phyloP scores from a whole-genome alignment of 768 basidiomycete species.

The Termitomyces heimii region DNA sequence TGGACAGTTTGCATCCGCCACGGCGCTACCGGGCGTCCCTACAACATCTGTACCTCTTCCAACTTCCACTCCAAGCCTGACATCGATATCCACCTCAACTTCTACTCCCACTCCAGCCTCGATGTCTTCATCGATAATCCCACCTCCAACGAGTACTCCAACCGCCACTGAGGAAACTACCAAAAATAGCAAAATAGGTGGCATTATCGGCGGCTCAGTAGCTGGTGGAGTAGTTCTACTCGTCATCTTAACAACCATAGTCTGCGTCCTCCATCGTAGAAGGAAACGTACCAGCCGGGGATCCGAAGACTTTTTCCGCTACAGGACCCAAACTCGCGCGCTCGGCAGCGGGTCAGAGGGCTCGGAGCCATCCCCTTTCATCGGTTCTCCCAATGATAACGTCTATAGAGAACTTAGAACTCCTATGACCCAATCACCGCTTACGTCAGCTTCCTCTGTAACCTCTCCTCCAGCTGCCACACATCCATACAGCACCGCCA shows the following conservation, averaged over 20 bases:
- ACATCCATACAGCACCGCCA: background rate
- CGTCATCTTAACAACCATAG: conserved; percentile 1
- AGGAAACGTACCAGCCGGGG: conserved; percentile 4
- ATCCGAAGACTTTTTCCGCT: conserved; percentile 13
- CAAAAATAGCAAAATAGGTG: background rate
- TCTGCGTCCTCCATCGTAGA: conserved; percentile 5
- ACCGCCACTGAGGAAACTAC: background rate
- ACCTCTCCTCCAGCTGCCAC: background rate
- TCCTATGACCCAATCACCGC: background rate
- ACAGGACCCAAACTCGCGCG: conserved; percentile 7
- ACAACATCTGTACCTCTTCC: background rate
- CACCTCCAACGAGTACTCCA: conserved; percentile 2
- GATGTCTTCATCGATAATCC: background rate
- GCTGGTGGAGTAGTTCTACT: conserved; percentile 14
- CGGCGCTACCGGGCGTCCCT: conserved; percentile 3
- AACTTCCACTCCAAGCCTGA: background rate
- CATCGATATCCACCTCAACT: conserved; percentile 1
- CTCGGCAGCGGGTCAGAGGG: background rate
- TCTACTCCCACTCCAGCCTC: background rate
- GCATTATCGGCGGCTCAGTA: conserved; percentile 18
- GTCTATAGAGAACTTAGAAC: background rate
- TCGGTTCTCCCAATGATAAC: background rate
- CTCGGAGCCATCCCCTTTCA: background rate
- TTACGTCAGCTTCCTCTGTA: background rate
- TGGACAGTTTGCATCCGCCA: conserved; percentile 30